phyloP scores from a whole-genome alignment of 2,329 filamentous ascomycete genomes.

The Colletotrichum falcatum region DNA sequence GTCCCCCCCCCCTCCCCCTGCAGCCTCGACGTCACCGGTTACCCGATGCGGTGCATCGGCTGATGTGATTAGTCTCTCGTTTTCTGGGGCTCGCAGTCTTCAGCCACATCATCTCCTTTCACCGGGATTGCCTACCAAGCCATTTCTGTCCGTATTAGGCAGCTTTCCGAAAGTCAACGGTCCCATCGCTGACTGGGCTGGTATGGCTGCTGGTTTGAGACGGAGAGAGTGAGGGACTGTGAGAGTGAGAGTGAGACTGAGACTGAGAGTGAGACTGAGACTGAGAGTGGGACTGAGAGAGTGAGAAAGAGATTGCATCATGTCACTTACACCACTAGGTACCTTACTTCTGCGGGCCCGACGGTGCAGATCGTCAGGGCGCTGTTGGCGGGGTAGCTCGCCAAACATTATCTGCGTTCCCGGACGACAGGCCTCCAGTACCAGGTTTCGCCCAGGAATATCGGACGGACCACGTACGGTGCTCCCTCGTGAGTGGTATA shows the following conservation, averaged over 20 bases:
- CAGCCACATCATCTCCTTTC: not conserved
- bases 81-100: not conserved
- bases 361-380: conserved; percentile 7
- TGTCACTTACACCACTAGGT: not conserved
- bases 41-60: conserved; percentile 10
- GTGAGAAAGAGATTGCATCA: not conserved
- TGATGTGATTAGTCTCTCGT: conserved; percentile 1
- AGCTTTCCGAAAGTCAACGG: not conserved
- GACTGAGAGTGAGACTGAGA: too few species aligned
- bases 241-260: not conserved
- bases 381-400: too few species aligned
- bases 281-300: too few species aligned
- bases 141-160: not conserved
- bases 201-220: not conserved
- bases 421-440: not conserved
- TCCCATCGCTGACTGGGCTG: not conserved
- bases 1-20: not conserved
- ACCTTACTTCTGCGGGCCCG: conserved; percentile 4
- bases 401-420: not conserved
- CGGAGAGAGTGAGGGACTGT: too few species aligned
- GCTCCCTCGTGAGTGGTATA: not conserved
- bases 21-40: conserved; percentile 33
- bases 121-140: not conserved
- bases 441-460: not conserved
- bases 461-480: not conserved